Percentiles rank a stretch among this genome's conserved stretches.
Conservation (phyloP, 73 alveolate genomes). For the Paramecium caudatum region DNA sequence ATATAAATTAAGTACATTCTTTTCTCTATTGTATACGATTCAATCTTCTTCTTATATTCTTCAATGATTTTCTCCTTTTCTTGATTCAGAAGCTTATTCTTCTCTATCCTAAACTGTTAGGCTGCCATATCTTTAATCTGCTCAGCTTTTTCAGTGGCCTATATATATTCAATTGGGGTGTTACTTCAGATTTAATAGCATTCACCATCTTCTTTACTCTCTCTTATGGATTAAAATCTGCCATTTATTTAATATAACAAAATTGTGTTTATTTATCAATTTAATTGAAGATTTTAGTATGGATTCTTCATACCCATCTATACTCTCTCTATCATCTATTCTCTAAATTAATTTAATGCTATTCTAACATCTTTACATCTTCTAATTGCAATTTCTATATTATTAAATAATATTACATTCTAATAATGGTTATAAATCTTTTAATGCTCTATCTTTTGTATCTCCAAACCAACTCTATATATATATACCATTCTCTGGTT, state of each 20-base stretch:
- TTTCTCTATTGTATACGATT: conserved; percentile 64
- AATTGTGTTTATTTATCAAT: conserved; percentile 34
- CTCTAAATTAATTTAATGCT: conserved; percentile 78
- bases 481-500: conserved; percentile 97
- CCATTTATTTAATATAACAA: no score
- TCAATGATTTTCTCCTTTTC: conserved; percentile 73
- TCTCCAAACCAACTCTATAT: conserved; percentile 97
- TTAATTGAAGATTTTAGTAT: conserved; percentile 70
- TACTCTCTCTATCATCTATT: conserved; percentile 70
- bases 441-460: conserved; percentile 74
- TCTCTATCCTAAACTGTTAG: conserved; percentile 72
- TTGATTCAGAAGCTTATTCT: conserved; percentile 69
- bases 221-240: conserved; percentile 77
- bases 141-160: conserved; percentile 75
- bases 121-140: conserved; percentile 75
- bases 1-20: conserved; percentile 65
- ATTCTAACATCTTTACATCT: conserved; percentile 72
- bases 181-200: conserved; percentile 75
- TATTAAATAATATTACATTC: conserved; percentile 33
- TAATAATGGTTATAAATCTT: conserved; percentile 70
- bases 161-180: background rate
- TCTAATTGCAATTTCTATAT: conserved; percentile 73
- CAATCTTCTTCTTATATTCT: conserved; percentile 71
- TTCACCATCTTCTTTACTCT: conserved; percentile 76
- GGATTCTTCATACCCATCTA: conserved; percentile 74